Percentiles rank a stretch among this genome's conserved stretches.
Conservation (phyloP, 1,284 basidiomycete species). For the Ceratobasidium theobromae region DNA sequence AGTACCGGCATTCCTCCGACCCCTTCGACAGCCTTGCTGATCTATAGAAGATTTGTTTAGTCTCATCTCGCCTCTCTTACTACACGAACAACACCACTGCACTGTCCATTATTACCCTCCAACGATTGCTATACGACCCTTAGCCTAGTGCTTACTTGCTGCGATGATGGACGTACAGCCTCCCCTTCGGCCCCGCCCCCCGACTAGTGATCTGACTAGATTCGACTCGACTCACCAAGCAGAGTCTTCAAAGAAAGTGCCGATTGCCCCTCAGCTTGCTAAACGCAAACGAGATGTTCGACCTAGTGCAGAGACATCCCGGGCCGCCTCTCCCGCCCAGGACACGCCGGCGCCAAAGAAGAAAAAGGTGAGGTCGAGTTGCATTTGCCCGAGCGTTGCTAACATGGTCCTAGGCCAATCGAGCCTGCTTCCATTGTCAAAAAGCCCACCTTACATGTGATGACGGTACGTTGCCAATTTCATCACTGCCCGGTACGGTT, state of each 20-base stretch:
- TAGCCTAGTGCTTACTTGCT: too few relatives aligned
- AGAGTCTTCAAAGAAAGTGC: conserved; percentile 30
- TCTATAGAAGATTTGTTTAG: conserved; percentile 2
- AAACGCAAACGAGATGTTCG: conserved; percentile 23
- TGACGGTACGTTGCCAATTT: conserved; percentile 61
- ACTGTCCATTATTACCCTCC: too few relatives aligned
- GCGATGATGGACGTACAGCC: conserved; percentile 24
- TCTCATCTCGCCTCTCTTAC: neutral
- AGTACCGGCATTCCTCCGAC: neutral
- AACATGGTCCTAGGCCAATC: conserved; percentile 59
- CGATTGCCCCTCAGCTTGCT: conserved; percentile 16
- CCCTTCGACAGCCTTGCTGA: conserved; percentile 20
- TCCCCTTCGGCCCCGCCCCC: conserved; percentile 21
- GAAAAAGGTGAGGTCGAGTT: conserved; percentile 53
- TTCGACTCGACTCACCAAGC: neutral
- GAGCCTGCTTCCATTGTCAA: conserved; percentile 94
- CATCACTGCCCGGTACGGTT: conserved; percentile 35
- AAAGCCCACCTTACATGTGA: conserved; percentile 95
- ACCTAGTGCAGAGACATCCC: conserved; percentile 12
- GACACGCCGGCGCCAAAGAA: conserved; percentile 63
- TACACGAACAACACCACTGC: too few relatives aligned
- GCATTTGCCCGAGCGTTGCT: neutral
- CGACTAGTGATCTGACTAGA: conserved; percentile 1
- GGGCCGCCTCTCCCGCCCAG: conserved; percentile 16
- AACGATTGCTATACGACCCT: too few relatives aligned